phyloP scores from a whole-genome alignment of 108 stramenopile genomes.

The Skeletonema tropicum region DNA sequence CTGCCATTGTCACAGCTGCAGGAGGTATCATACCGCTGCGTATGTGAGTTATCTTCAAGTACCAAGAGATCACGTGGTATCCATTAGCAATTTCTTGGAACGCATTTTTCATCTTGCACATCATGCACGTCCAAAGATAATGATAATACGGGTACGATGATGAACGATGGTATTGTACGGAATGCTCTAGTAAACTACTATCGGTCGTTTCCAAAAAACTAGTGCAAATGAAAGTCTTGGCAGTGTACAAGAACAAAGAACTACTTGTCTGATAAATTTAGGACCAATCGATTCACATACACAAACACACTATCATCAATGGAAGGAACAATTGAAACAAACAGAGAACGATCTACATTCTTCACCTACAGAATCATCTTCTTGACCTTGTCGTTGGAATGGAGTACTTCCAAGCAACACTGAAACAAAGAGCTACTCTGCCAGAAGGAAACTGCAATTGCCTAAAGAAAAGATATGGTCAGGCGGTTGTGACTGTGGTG shows the following conservation, averaged over 20 bases:
- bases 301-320: constrained; percentile 13
- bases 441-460: neutral
- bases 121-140: neutral
- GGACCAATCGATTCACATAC: neutral
- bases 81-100: neutral
- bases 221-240: neutral
- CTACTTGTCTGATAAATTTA: neutral
- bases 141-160: neutral
- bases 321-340: constrained; percentile 8
- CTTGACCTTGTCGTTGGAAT: neutral
- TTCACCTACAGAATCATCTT: constrained; percentile 1
- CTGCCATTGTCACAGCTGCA: constrained; percentile 46
- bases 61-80: neutral
- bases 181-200: constrained; percentile 38
- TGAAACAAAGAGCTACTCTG: neutral
- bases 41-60: constrained; percentile 30
- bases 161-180: constrained; percentile 32
- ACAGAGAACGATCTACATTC: constrained; percentile 7
- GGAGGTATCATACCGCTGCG: constrained; percentile 41
- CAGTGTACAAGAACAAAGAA: neutral
- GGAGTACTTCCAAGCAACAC: neutral
- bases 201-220: neutral
- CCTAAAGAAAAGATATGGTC: neutral
- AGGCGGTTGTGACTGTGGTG: constrained; percentile 31
- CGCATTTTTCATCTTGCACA: neutral